phyloP scores from a whole-genome alignment of 1,139 yeast genomes.

The Hyphopichia burtonii region DNA sequence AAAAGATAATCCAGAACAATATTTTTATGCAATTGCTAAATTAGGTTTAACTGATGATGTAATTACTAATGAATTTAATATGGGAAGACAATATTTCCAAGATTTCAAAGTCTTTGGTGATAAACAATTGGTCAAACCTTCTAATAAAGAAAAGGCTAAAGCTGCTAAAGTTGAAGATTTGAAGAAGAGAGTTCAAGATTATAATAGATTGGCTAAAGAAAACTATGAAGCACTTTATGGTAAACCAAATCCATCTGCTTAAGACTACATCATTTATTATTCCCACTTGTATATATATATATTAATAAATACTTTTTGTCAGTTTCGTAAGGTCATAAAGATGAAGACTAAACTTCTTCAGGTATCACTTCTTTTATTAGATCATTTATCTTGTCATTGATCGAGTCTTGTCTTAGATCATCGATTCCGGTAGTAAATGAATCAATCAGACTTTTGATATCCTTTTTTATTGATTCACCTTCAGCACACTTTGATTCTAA shows the following conservation, averaged over 20 bases:
- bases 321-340: not conserved
- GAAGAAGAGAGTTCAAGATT: constrained; percentile 41
- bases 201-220: constrained; percentile 41
- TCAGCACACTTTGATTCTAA: constrained; percentile 21
- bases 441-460: constrained; percentile 22
- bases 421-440: constrained; percentile 30
- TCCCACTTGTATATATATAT: not conserved
- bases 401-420: constrained; percentile 20
- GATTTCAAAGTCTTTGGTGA: constrained; percentile 82
- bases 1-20: constrained; percentile 72
- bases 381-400: constrained; percentile 21
- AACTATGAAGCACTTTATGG: constrained; percentile 28
- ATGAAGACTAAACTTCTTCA: not conserved
- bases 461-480: constrained; percentile 20
- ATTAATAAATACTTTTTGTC: not conserved
- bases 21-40: constrained; percentile 82
- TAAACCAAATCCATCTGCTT: not conserved
- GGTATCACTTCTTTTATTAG: constrained; percentile 16
- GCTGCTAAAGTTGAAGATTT: constrained; percentile 32
- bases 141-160: constrained; percentile 42
- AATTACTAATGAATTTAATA: constrained; percentile 74
- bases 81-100: constrained; percentile 83
- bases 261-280: not conserved
- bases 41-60: constrained; percentile 84
- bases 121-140: constrained; percentile 41